Evolutionary conservation across 192 early-diverging fungal species (phyloP).

Genomic region (Chytriomyces sp.): DNA sequence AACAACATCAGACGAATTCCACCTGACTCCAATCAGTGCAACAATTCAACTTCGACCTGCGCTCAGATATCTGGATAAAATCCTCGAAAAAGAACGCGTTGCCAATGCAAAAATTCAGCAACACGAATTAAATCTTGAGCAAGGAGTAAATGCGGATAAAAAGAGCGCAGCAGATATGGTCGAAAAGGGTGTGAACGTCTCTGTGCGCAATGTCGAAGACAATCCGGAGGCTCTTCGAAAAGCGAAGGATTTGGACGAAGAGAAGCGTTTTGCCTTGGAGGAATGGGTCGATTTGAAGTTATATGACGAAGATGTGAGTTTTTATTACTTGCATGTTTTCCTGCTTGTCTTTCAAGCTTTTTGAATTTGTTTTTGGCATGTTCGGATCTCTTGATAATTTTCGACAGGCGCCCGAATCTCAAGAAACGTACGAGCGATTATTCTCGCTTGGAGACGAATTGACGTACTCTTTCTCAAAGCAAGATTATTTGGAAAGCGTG

Average conservation of each 20-base stretch:
- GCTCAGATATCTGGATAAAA: constrained; percentile 89
- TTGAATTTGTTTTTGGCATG: background rate
- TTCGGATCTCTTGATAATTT: background rate
- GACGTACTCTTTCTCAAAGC: constrained; percentile 23
- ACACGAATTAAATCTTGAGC: constrained; percentile 66
- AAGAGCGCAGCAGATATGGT: constrained; percentile 45
- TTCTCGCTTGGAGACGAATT: constrained; percentile 35
- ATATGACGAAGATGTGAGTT: constrained; percentile 28
- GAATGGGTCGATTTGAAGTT: constrained; percentile 34
- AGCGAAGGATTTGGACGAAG: constrained; percentile 35
- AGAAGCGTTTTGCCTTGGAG: constrained; percentile 40
- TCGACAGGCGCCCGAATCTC: constrained; percentile 20
- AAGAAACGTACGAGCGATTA: constrained; percentile 29
- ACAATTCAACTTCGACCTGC: constrained; percentile 85
- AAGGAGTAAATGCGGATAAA: constrained; percentile 55
- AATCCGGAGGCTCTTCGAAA: constrained; percentile 45
- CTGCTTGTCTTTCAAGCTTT: background rate
- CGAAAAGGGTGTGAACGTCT: constrained; percentile 21
- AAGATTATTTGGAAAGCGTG: constrained; percentile 33
- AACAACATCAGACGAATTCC: constrained; percentile 70
- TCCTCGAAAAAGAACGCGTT: constrained; percentile 79
- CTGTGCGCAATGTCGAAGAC: constrained; percentile 42
- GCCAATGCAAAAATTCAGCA: constrained; percentile 54
- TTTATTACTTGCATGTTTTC: constrained; percentile 18
- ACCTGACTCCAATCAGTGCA: constrained; percentile 78